Evolutionary conservation across 2,329 filamentous ascomycete genomes (phyloP).

Genomic region (Monosporascus sp.): DNA sequence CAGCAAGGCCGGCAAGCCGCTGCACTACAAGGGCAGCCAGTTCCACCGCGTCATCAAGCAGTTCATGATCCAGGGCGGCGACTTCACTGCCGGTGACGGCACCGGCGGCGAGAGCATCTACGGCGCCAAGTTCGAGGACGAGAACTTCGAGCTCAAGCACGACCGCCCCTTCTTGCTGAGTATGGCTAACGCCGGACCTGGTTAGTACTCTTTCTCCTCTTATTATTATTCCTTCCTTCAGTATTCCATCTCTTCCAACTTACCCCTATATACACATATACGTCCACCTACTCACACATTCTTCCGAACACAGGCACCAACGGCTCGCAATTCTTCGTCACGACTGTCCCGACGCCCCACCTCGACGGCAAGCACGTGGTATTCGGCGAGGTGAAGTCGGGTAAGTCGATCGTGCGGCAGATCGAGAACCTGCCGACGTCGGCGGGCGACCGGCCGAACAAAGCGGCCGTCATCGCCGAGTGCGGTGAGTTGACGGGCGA

Average conservation of each 20-base stretch:
- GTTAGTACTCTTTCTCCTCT: constrained; percentile 38
- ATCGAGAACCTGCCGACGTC: constrained; percentile 79
- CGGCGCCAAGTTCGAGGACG: constrained; percentile 92
- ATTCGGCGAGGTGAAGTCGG: constrained; percentile 88
- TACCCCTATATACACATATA: not conserved
- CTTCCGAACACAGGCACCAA: constrained; percentile 63
- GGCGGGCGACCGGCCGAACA: constrained; percentile 68
- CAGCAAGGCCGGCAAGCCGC: constrained; percentile 73
- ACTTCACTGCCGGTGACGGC: constrained; percentile 91
- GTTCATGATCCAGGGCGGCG: constrained; percentile 98
- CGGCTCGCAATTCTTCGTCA: constrained; percentile 97
- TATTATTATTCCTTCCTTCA: not conserved
- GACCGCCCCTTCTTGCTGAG: constrained; percentile 88
- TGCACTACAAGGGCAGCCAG: constrained; percentile 86
- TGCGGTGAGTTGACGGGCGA: constrained; percentile 79
- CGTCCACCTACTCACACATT: constrained; percentile 1
- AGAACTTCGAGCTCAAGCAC: constrained; percentile 91
- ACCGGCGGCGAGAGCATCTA: constrained; percentile 98
- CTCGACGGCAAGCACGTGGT: constrained; percentile 96
- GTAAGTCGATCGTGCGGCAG: constrained; percentile 84
- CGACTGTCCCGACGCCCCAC: constrained; percentile 90
- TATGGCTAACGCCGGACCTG: constrained; percentile 96
- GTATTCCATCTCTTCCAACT: not conserved
- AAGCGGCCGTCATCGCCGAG: constrained; percentile 69
- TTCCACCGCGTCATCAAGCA: constrained; percentile 98